A percentile compares a stretch with the other conserved stretches of the same genome.
phyloP scores from a whole-genome alignment of 2,329 filamentous ascomycete species.

The Aotearoamyces nothofagi region DNA sequence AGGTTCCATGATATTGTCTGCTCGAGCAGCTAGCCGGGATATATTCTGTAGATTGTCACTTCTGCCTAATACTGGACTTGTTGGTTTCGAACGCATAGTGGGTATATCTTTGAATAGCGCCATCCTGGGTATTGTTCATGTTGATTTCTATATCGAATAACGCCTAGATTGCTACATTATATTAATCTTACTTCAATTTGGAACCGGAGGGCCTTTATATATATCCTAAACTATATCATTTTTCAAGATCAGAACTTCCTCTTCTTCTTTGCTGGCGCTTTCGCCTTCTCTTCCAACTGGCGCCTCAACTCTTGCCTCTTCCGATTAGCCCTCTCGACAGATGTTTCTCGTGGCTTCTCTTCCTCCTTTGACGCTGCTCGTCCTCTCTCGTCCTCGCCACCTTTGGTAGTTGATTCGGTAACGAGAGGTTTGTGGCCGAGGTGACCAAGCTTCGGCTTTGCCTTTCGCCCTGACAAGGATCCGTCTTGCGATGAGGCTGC shows the following conservation, averaged over 20 bases:
- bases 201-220: too few species aligned
- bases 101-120: too few species aligned
- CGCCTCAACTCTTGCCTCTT: conserved; percentile 15
- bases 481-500: background rate
- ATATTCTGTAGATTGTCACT: too few species aligned
- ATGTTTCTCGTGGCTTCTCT: conserved; percentile 12
- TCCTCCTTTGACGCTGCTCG: conserved; percentile 6
- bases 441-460: conserved; percentile 7
- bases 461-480: background rate
- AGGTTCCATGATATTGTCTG: too few species aligned
- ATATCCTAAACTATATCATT: too few species aligned
- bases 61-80: too few species aligned
- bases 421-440: conserved; percentile 7
- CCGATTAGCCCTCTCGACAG: conserved; percentile 15
- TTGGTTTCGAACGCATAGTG: too few species aligned
- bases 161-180: too few species aligned
- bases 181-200: too few species aligned
- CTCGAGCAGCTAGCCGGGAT: too few species aligned
- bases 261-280: conserved; percentile 18
- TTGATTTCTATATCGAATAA: too few species aligned
- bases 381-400: conserved; percentile 6
- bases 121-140: too few species aligned
- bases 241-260: conserved; percentile 20
- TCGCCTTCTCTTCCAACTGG: conserved; percentile 18
- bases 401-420: conserved; percentile 2